Conservation (phyloP, 345 rosid genomes). For the Hypericum androsaemum region DNA sequence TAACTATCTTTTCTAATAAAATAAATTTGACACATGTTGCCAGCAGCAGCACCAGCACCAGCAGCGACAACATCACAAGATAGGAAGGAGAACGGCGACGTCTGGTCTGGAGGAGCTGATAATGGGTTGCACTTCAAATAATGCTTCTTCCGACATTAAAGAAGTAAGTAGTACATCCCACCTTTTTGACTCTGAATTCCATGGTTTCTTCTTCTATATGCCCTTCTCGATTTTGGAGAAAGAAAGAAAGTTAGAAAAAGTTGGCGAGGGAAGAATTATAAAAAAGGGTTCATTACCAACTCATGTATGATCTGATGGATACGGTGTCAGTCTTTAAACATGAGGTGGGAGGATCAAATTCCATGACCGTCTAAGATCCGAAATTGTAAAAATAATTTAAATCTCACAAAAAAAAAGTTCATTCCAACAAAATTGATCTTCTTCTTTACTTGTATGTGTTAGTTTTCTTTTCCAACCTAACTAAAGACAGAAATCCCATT, state of each 20-base stretch:
- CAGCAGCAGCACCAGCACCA: slow-evolving; percentile 28
- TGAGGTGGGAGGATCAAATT: too few species aligned
- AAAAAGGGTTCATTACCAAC: too few species aligned
- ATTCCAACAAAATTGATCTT: too few species aligned
- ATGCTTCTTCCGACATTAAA: slow-evolving; percentile 41
- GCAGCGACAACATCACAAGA: slow-evolving; percentile 52
- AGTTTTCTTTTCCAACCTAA: slow-evolving; percentile 26
- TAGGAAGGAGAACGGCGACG: slow-evolving; percentile 56
- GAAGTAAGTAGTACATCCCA: slow-evolving; percentile 52
- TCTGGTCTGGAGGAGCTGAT: slow-evolving; percentile 93
- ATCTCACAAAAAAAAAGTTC: too few species aligned
- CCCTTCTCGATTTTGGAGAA: slow-evolving; percentile 11
- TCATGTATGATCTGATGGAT: too few species aligned
- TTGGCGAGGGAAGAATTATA: slow-evolving; percentile 15
- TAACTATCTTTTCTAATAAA: too few species aligned
- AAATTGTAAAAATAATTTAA: too few species aligned
- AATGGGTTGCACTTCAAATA: slow-evolving; percentile 75
- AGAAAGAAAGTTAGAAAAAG: slow-evolving; percentile 22
- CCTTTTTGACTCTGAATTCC: slow-evolving; percentile 62
- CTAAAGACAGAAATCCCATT: slow-evolving; percentile 19
- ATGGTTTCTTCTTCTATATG: slow-evolving; percentile 22
- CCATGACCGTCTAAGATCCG: too few species aligned
- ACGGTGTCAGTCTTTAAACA: too few species aligned
- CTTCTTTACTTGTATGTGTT: not conserved
- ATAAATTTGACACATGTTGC: too few species aligned